These are phyloP conservation scores for Penicillium sp. DNA, from an alignment of 2,329 filamentous ascomycete species.

Conservation along the genomic window DNA sequence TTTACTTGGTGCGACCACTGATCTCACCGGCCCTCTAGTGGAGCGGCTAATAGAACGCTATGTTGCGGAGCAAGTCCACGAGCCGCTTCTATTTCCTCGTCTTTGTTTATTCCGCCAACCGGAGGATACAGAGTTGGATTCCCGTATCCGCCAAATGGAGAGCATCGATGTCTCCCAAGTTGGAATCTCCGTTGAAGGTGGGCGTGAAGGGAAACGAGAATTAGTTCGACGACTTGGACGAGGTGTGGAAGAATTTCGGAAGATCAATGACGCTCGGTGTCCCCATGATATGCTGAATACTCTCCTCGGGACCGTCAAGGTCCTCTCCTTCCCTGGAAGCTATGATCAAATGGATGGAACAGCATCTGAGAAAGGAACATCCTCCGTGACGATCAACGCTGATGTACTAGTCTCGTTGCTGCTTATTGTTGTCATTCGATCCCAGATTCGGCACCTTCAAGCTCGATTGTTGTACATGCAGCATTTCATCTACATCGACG, in stretches of 20 bases:
- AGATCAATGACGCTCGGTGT: conserved; percentile 72
- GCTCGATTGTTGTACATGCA: conserved; percentile 91
- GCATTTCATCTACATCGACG: conserved; percentile 96
- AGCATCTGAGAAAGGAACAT: conserved; percentile 53
- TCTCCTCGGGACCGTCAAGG: conserved; percentile 76
- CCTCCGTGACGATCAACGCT: conserved; percentile 70
- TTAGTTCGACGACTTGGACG: conserved; percentile 72
- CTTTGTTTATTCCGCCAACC: conserved; percentile 73
- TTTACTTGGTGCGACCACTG: conserved; percentile 84
- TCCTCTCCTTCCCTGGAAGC: conserved; percentile 66
- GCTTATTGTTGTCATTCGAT: conserved; percentile 86
- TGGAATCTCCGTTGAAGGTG: conserved; percentile 80
- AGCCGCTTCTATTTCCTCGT: conserved; percentile 76
- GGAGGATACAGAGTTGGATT: conserved; percentile 84
- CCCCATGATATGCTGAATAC: conserved; percentile 88
- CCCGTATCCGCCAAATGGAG: conserved; percentile 88
- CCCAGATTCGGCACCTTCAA: conserved; percentile 82
- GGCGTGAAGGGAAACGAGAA: conserved; percentile 74
- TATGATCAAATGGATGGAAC: conserved; percentile 42
- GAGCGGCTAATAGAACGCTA: conserved; percentile 95
- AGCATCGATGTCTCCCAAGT: conserved; percentile 93
- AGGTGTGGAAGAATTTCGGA: conserved; percentile 86
- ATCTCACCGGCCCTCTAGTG: conserved; percentile 85
- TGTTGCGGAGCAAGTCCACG: conserved; percentile 87
- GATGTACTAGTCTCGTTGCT: conserved; percentile 91